Percentiles rank a stretch among this genome's conserved stretches.
Conservation (phyloP, 2,329 filamentous ascomycete genomes). For the Mariannaea sp. region DNA sequence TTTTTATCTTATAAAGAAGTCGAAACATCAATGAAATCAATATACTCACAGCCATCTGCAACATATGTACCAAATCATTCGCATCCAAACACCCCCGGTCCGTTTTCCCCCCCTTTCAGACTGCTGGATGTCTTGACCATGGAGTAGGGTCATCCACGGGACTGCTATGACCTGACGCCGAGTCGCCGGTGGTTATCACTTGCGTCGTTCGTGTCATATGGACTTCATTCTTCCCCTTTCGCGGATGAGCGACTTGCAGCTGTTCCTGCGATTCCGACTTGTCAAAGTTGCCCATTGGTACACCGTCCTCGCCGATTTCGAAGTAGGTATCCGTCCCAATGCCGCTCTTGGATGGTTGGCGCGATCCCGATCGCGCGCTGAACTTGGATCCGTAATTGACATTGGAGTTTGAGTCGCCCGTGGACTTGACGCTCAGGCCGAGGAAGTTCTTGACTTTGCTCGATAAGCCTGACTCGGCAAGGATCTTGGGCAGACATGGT, state of each 20-base stretch:
- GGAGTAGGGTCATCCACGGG: neutral
- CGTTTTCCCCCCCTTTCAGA: no score
- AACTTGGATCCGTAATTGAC: constrained; percentile 5
- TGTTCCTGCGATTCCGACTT: constrained; percentile 21
- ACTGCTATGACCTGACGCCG: neutral
- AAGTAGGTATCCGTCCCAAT: constrained; percentile 18
- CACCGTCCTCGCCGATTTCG: constrained; percentile 18
- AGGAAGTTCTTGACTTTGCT: constrained; percentile 7
- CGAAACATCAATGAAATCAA: no score
- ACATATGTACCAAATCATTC: no score
- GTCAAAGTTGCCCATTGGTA: constrained; percentile 15
- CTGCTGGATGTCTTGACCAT: neutral
- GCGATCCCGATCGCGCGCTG: neutral
- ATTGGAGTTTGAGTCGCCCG: neutral
- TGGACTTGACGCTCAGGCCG: constrained; percentile 15
- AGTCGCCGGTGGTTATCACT: neutral
- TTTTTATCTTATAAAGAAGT: no score
- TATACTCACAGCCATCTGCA: no score
- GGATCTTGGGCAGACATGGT: constrained; percentile 46
- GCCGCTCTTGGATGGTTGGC: neutral
- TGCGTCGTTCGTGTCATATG: constrained; percentile 8
- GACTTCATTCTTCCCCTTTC: neutral
- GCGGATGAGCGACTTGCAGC: neutral
- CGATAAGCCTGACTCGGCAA: constrained; percentile 23
- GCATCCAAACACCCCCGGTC: no score